Evolutionary conservation across 2,329 filamentous ascomycete species (phyloP).

Genomic region (Lasiodiplodia theobromae): DNA sequence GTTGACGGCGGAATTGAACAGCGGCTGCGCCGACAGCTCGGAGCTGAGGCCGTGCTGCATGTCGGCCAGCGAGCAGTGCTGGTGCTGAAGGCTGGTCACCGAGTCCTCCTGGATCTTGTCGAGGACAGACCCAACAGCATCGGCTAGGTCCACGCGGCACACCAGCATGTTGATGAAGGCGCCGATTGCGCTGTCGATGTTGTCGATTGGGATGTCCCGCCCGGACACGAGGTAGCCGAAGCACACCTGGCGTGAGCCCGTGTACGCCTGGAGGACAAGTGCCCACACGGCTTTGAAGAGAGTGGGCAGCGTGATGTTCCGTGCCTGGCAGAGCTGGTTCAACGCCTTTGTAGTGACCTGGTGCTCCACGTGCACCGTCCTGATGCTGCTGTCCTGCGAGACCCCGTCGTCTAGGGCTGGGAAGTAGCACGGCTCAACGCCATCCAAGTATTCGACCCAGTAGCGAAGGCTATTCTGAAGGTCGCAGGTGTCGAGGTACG

Average conservation of each 20-base stretch:
- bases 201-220: conserved; percentile 43
- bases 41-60: conserved; percentile 52
- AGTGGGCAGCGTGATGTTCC: conserved; percentile 58
- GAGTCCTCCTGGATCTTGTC: conserved; percentile 3
- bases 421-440: conserved; percentile 51
- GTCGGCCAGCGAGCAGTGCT: conserved; percentile 41
- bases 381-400: conserved; percentile 16
- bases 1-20: conserved; percentile 59
- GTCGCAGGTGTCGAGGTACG: conserved; percentile 38
- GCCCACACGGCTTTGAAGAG: conserved; percentile 50
- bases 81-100: conserved; percentile 29
- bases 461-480: conserved; percentile 34
- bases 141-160: conserved; percentile 41
- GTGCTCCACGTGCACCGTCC: background rate
- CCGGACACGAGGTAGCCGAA: conserved; percentile 48
- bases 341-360: conserved; percentile 49
- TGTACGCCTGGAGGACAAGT: conserved; percentile 39
- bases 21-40: conserved; percentile 53
- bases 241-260: conserved; percentile 39
- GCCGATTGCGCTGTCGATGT: conserved; percentile 46
- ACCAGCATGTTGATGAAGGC: conserved; percentile 50
- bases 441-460: conserved; percentile 49
- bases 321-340: conserved; percentile 48
- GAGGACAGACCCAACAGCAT: conserved; percentile 39
- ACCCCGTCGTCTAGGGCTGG: conserved; percentile 39